These are phyloP conservation scores for Lasiodiplodia theobromae DNA, from an alignment of 2,329 filamentous ascomycete species.

Conservation along the genomic window DNA sequence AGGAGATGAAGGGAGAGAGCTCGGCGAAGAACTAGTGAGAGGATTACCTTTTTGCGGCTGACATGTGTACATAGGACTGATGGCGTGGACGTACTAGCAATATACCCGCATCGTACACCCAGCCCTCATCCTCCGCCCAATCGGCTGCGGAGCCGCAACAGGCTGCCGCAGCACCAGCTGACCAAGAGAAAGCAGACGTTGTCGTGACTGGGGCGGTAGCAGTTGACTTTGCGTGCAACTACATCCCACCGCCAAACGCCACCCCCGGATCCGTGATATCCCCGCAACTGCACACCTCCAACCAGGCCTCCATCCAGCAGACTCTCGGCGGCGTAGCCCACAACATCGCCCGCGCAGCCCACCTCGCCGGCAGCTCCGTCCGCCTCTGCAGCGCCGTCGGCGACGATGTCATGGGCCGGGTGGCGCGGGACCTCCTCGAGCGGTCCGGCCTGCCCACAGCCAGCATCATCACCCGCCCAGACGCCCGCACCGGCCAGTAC, in stretches of 20 bases:
- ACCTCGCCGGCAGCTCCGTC: slow-evolving; percentile 70
- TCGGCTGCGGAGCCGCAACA: slow-evolving; percentile 9
- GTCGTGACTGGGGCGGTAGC: slow-evolving; percentile 91
- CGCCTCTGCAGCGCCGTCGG: slow-evolving; percentile 82
- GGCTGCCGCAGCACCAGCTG: slow-evolving; percentile 27
- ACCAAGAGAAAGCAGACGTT: slow-evolving; percentile 60
- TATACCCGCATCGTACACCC: slow-evolving; percentile 26
- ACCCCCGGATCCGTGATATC: slow-evolving; percentile 44
- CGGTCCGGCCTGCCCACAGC: slow-evolving; percentile 67
- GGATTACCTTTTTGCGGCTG: slow-evolving; percentile 16
- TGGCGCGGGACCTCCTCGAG: slow-evolving; percentile 71
- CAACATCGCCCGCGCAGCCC: slow-evolving; percentile 87
- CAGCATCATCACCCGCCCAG: slow-evolving; percentile 60
- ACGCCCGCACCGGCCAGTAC: slow-evolving; percentile 82
- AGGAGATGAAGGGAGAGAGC: slow-evolving; percentile 33
- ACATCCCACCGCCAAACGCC: slow-evolving; percentile 56
- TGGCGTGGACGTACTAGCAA: slow-evolving; percentile 25
- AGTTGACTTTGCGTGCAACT: slow-evolving; percentile 87
- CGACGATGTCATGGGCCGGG: slow-evolving; percentile 78
- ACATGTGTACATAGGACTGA: slow-evolving; percentile 38
- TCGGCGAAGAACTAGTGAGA: slow-evolving; percentile 26
- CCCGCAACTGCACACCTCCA: slow-evolving; percentile 77
- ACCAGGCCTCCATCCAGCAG: slow-evolving; percentile 80
- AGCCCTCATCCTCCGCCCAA: neutral
- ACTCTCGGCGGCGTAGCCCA: slow-evolving; percentile 90